Evolutionary conservation across 352 stramenopile species (phyloP), one percentile per base, ranked within the genome.

Genomic region (Phytophthora aleatoria): DNA sequence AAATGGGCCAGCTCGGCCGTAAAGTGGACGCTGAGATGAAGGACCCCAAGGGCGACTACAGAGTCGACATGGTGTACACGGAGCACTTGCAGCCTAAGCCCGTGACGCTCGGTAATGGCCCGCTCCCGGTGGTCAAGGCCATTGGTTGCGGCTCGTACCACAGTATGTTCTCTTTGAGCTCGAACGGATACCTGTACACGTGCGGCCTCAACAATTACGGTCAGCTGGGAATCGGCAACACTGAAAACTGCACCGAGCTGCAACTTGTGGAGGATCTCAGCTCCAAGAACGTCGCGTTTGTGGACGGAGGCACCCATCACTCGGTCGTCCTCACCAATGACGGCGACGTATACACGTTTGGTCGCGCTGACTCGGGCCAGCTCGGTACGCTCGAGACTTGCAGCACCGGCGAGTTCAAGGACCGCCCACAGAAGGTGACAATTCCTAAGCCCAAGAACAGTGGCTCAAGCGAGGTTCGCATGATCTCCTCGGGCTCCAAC

Each of bases 181-280:
- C 73, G 27, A 89, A 85, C 44, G 86, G 86, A 28, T 88, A 90
- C 57, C 69, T 99, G 3, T 99, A 97, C 78, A 81, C 86, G 5
- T 93, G 81, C 51, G 97, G 97, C 5, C 81, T 98, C 5, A 99
- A 99, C 83, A 97, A 98, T 56, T 99, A 99, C 75, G 97, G 97
- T 9, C 97, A 99, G 71, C 66, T 99, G 20, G 97, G 97, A n/a
- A 76, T 98, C 43, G 95, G 95, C 15, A 88, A 91, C 71, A 90
- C 79, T 30, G 81, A 83, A 28, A 94, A 94, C 67, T 83, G 74
- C 57, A 62, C 55, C 4, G 77, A 84, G 50, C 60, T 91, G 41
- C 80, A 91, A 62, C 81, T 94, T 43, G 86, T 94, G n/a, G 83
- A 92, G 16, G 74, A 86, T 50, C 62, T 94, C 2, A 82, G 74